These are phyloP conservation scores for Phytophthora parvispora DNA, from an alignment of 352 stramenopile genomes.

Conservation along the genomic window DNA sequence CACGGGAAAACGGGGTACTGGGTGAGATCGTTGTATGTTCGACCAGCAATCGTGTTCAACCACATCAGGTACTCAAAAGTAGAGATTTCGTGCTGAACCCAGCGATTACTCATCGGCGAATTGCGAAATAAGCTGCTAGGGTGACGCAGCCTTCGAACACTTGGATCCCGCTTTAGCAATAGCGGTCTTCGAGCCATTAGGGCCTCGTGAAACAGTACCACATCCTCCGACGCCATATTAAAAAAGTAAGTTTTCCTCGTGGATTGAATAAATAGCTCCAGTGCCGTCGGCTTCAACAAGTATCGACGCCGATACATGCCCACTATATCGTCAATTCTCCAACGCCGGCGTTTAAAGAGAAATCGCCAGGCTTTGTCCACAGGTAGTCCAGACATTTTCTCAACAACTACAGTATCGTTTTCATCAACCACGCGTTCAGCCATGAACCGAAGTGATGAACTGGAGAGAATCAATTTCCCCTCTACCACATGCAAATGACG, in stretches of 20 bases:
- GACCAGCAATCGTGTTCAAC: conserved; percentile 92
- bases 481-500: conserved; percentile 83
- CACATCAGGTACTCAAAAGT: conserved; percentile 98
- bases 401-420: conserved; percentile 68
- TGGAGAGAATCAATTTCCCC: conserved; percentile 66
- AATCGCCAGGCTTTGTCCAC: conserved; percentile 68
- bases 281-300: conserved; percentile 79
- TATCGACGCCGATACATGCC: conserved; percentile 83
- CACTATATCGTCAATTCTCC: conserved; percentile 79
- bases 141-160: conserved; percentile 79
- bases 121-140: conserved; percentile 87
- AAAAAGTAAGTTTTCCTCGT: conserved; percentile 92
- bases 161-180: conserved; percentile 74
- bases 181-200: conserved; percentile 70
- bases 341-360: conserved; percentile 77
- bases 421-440: conserved; percentile 81
- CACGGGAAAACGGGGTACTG: conserved; percentile 98
- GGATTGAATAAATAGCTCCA: conserved; percentile 88
- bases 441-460: conserved; percentile 67
- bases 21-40: conserved; percentile 94
- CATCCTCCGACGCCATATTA: conserved; percentile 64
- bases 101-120: conserved; percentile 73
- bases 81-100: conserved; percentile 93
- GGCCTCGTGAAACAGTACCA: conserved; percentile 70
- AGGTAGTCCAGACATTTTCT: conserved; percentile 50